These are phyloP conservation scores for Aspergillus pseudoviridinutans DNA, from an alignment of 2,329 filamentous ascomycete genomes.

Conservation along the genomic window DNA sequence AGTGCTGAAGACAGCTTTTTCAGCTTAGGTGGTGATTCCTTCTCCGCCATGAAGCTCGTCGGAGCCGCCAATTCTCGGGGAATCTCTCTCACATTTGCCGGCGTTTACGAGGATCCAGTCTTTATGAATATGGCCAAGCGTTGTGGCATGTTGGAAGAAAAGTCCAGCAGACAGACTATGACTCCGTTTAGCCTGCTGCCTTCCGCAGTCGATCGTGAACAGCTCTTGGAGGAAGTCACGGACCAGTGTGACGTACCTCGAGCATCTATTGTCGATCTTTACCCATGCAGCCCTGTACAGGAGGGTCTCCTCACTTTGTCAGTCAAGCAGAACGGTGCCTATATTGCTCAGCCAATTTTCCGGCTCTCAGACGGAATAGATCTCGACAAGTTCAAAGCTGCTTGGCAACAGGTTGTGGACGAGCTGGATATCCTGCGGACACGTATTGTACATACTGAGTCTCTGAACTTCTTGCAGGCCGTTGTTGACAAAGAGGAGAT, in stretches of 20 bases:
- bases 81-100: slow-evolving; percentile 39
- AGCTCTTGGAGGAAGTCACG: slow-evolving; percentile 25
- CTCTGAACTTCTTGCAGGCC: slow-evolving; percentile 37
- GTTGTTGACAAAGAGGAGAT: slow-evolving; percentile 35
- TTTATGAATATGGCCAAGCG: slow-evolving; percentile 41
- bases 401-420: slow-evolving; percentile 45
- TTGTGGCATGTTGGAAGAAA: slow-evolving; percentile 14
- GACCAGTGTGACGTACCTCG: slow-evolving; percentile 28
- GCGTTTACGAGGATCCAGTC: slow-evolving; percentile 43
- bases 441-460: slow-evolving; percentile 40
- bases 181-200: slow-evolving; percentile 30
- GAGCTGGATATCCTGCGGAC: slow-evolving; percentile 49
- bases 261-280: slow-evolving; percentile 35
- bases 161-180: slow-evolving; percentile 1
- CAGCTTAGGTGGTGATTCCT: slow-evolving; percentile 45
- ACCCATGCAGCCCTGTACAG: slow-evolving; percentile 44
- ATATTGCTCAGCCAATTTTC: slow-evolving; percentile 46
- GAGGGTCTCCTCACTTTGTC: slow-evolving; percentile 48
- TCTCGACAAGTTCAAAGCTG: slow-evolving; percentile 40
- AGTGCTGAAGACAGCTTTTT: slow-evolving; percentile 46
- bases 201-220: slow-evolving; percentile 11
- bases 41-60: slow-evolving; percentile 47
- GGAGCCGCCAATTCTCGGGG: slow-evolving; percentile 38
- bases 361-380: slow-evolving; percentile 37
- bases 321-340: slow-evolving; percentile 45